phyloP scores from a whole-genome alignment of 2,329 filamentous ascomycete species.

The Aureobasidium musti region DNA sequence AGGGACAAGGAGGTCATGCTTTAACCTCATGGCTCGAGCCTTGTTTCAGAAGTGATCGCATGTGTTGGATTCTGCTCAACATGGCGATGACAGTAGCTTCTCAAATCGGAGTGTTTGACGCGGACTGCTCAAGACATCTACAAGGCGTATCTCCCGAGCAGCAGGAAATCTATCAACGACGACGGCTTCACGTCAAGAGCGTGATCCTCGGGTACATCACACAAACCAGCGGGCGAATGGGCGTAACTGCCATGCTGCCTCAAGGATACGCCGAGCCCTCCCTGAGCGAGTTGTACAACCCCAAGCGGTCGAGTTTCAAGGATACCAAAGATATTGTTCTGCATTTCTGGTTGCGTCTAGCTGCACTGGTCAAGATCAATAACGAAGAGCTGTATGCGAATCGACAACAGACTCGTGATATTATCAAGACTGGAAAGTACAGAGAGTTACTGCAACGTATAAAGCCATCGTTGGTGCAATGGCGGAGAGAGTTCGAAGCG shows the following conservation, averaged over 20 bases:
- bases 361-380: constrained; percentile 85
- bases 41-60: constrained; percentile 84
- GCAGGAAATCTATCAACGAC: constrained; percentile 73
- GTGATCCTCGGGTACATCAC: constrained; percentile 88
- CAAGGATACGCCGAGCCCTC: constrained; percentile 44
- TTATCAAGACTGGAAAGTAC: constrained; percentile 85
- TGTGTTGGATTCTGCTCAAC: constrained; percentile 97
- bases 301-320: constrained; percentile 30
- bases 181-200: constrained; percentile 79
- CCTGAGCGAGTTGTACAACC: constrained; percentile 40
- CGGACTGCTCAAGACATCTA: constrained; percentile 61
- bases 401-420: constrained; percentile 80
- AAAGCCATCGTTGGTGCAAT: constrained; percentile 73
- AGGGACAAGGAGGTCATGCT: constrained; percentile 74
- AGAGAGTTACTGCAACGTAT: constrained; percentile 78
- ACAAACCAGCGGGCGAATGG: constrained; percentile 88
- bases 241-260: constrained; percentile 92
- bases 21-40: constrained; percentile 97
- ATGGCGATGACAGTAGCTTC: constrained; percentile 88
- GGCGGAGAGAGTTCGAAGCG: constrained; percentile 80
- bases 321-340: constrained; percentile 57
- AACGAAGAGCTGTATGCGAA: constrained; percentile 88
- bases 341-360: constrained; percentile 93
- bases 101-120: constrained; percentile 93
- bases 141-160: constrained; percentile 52